Evolutionary conservation across 1,284 basidiomycete genomes (phyloP).

Genomic region (Rhodofomes roseus): DNA sequence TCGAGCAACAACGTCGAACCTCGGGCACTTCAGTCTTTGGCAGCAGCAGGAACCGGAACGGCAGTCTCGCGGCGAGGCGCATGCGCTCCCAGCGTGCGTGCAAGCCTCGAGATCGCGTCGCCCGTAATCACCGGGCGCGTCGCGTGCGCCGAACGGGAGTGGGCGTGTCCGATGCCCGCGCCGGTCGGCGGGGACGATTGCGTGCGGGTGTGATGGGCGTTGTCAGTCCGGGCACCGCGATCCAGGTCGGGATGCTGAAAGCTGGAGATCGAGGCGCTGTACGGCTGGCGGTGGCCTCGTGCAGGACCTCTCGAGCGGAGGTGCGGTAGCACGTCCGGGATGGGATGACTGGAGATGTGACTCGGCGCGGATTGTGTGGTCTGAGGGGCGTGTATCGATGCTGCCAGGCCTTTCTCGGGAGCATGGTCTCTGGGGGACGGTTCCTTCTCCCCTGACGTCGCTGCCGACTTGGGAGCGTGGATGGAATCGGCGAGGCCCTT

Average conservation of each 20-base stretch:
- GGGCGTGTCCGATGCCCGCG: slow-evolving; percentile 19
- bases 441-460: neutral
- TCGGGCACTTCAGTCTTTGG: slow-evolving; percentile 16
- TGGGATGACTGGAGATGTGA: slow-evolving; percentile 29
- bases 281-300: slow-evolving; percentile 28
- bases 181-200: slow-evolving; percentile 58
- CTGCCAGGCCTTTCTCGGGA: slow-evolving; percentile 24
- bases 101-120: slow-evolving; percentile 61
- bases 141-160: slow-evolving; percentile 39
- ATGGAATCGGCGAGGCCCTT: slow-evolving; percentile 14
- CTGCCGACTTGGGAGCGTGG: slow-evolving; percentile 11
- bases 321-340: slow-evolving; percentile 33
- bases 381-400: slow-evolving; percentile 48
- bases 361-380: slow-evolving; percentile 27
- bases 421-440: slow-evolving; percentile 5
- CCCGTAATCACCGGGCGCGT: slow-evolving; percentile 65
- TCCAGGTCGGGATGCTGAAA: slow-evolving; percentile 19
- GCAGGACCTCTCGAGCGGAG: slow-evolving; percentile 52
- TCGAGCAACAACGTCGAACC: neutral
- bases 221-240: slow-evolving; percentile 11
- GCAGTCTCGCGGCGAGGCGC: slow-evolving; percentile 24
- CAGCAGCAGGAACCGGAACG: slow-evolving; percentile 13
- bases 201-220: slow-evolving; percentile 45
- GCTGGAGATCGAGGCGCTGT: slow-evolving; percentile 18
- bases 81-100: slow-evolving; percentile 50